Percentiles rank a stretch among this genome's conserved stretches.
phyloP scores from a whole-genome alignment of 495 filamentous ascomycete species.

The Penicillium coffeae region DNA sequence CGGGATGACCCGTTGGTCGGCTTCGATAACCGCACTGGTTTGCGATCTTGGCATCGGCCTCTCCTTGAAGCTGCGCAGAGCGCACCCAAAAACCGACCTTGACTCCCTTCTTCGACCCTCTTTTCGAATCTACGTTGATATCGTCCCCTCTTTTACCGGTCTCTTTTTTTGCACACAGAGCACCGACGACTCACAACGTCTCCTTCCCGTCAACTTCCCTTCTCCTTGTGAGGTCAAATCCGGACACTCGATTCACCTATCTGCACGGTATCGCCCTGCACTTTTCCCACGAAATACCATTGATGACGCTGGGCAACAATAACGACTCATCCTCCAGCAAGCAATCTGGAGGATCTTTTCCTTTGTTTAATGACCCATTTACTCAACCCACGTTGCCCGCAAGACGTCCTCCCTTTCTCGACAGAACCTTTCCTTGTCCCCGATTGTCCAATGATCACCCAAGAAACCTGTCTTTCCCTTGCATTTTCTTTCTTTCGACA shows the following conservation, averaged over 20 bases:
- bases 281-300: constrained; percentile 11
- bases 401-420: constrained; percentile 3
- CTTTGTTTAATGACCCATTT: constrained; percentile 3
- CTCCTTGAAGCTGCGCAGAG: constrained; percentile 9
- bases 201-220: constrained; percentile 4
- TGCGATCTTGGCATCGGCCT: constrained; percentile 2
- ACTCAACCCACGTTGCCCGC: constrained; percentile 5
- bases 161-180: constrained; percentile 9
- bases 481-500: constrained; percentile 28
- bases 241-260: constrained; percentile 3
- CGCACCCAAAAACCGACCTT: constrained; percentile 6
- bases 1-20: constrained; percentile 9
- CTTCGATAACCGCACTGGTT: constrained; percentile 7
- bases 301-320: constrained; percentile 13
- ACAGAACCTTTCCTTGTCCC: not conserved
- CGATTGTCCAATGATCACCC: not conserved
- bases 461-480: constrained; percentile 7
- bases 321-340: constrained; percentile 11
- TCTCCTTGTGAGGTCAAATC: constrained; percentile 9
- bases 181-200: constrained; percentile 14
- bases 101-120: constrained; percentile 5
- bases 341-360: constrained; percentile 3
- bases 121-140: constrained; percentile 11
- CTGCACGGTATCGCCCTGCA: not conserved
- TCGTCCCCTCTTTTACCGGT: constrained; percentile 20